These are phyloP conservation scores for Naumovozyma dairenensis DNA, from an alignment of 805 yeast species.

Conservation along the genomic window DNA sequence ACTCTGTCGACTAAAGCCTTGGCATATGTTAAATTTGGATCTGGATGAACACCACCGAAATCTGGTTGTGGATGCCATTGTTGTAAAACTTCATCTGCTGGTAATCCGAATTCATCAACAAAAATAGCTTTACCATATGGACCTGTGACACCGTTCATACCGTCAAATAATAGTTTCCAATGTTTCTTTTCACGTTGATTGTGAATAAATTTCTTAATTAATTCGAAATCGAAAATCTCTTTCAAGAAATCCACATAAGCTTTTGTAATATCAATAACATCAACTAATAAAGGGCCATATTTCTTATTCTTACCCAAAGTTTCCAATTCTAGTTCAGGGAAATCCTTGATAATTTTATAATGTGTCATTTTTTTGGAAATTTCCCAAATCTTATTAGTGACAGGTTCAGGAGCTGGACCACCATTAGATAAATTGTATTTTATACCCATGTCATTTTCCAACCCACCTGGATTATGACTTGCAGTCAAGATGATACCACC, in stretches of 20 bases:
- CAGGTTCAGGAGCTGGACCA: conserved; percentile 96
- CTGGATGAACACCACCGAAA: conserved; percentile 97
- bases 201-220: conserved; percentile 63
- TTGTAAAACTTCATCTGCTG: conserved; percentile 55
- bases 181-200: conserved; percentile 37
- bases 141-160: conserved; percentile 93
- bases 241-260: conserved; percentile 74
- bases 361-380: conserved; percentile 46
- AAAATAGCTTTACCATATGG: conserved; percentile 87
- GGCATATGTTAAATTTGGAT: conserved; percentile 95
- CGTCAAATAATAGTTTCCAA: conserved; percentile 78
- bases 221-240: conserved; percentile 76
- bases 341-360: conserved; percentile 49
- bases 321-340: conserved; percentile 56
- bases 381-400: conserved; percentile 80
- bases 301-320: conserved; percentile 39
- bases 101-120: conserved; percentile 74
- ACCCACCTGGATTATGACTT: conserved; percentile 97
- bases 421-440: conserved; percentile 93
- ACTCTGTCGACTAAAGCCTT: conserved; percentile 75
- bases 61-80: conserved; percentile 78
- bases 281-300: conserved; percentile 60
- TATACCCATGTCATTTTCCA: conserved; percentile 84
- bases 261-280: conserved; percentile 70
- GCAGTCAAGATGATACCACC: conserved; percentile 97